Evolutionary conservation across 345 rosid species (phyloP), one percentile per base, ranked within the genome.

Genomic region (thale cress (Arabidopsis thaliana)): DNA sequence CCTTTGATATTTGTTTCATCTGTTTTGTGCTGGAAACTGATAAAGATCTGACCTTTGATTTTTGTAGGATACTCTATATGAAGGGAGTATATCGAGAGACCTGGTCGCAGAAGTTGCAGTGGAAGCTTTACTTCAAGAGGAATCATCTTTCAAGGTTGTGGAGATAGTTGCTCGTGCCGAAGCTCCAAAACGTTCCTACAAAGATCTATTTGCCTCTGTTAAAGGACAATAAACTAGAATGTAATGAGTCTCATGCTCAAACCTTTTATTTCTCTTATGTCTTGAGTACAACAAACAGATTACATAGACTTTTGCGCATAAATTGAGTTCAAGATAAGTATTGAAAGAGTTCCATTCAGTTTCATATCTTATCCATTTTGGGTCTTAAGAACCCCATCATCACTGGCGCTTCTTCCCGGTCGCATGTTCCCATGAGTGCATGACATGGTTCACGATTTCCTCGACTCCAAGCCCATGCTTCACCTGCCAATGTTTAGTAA

Each of bases 41-140:
- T 74, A 49, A 59, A 23, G 16, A 23, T 10, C 6, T 68, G 10
- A 50, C 25, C 46, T 50, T 69, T 70, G 37, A 14, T 13, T 16
- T 49, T 56, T 34, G 38, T 74, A 93, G 97, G 97, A 93, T 75
- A 89, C 93, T 24, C 81, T 90, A 22, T 91, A 76, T 59, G 91
- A 84, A 76, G 97, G 97, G 13, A 82, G 80, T 75, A 89, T 93
- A 72, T 93, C 98, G 12, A 85, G 97, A 79, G 97, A 89, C 77
- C 83, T 78, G 74, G 97, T 91, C 8, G 96, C 96, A 1, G 93
- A 91, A 81, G 93, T 87, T 70, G 89, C 97, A 13, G 90, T 91
- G 13, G 91, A 89, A 84, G 91, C 97, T 56, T 69, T 93, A 63
- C 55, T 77, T 40, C 75, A 72, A 48, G 90, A 88, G 0, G 93